Evolutionary conservation across 129 eudicot genomes (phyloP).

Genomic region (Arctium minus): DNA sequence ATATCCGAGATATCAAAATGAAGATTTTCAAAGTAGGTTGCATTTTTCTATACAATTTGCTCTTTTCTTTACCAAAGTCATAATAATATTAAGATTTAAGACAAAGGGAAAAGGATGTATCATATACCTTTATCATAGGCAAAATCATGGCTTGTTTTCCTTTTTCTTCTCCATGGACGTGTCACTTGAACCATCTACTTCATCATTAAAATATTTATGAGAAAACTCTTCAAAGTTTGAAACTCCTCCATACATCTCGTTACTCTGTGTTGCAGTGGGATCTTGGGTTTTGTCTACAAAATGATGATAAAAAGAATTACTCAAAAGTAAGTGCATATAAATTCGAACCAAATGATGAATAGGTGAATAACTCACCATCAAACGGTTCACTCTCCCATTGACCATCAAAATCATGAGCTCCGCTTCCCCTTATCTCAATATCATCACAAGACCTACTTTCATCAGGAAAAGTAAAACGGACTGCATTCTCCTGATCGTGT

Average conservation of each 20-base stretch:
- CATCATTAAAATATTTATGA: slow-evolving; percentile 11
- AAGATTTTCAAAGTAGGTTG: not conserved
- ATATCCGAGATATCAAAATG: not conserved
- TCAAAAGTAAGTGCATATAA: not conserved
- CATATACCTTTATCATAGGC: slow-evolving; percentile 12
- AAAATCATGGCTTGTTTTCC: not conserved
- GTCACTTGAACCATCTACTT: slow-evolving; percentile 1
- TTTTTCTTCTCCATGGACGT: not conserved
- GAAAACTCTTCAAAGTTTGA: not conserved
- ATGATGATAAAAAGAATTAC: not conserved
- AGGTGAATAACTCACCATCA: slow-evolving; percentile 1
- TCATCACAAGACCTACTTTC: slow-evolving; percentile 1
- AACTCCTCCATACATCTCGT: not conserved
- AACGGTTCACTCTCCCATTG: slow-evolving; percentile 9
- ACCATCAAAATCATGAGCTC: not conserved
- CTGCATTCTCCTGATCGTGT: not conserved
- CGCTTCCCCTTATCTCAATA: not conserved
- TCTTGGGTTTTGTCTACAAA: slow-evolving; percentile 10
- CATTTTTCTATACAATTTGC: not conserved
- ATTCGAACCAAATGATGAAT: not conserved
- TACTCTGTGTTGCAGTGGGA: not conserved
- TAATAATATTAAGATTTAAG: not conserved
- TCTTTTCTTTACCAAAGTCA: not conserved
- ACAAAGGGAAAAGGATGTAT: not conserved
- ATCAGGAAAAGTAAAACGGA: not conserved